Conservation (phyloP, 805 yeast genomes). For the Ogataea chonburiensis region DNA sequence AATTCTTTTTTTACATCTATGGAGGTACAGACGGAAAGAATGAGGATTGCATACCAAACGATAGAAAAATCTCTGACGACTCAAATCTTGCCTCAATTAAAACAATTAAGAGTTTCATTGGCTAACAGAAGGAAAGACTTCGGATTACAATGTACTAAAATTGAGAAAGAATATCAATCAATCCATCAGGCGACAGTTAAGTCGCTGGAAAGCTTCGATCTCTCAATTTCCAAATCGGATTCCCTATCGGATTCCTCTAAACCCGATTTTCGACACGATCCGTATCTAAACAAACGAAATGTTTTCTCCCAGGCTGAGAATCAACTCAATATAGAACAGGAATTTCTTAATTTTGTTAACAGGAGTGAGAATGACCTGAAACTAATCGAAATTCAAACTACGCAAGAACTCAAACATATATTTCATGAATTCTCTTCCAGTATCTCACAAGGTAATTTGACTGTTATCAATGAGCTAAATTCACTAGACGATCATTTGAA, state of each 20-base stretch:
- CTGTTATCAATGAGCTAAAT: slow-evolving; percentile 30
- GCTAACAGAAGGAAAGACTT: slow-evolving; percentile 44
- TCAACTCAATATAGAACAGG: slow-evolving; percentile 47
- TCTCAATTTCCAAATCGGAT: slow-evolving; percentile 24
- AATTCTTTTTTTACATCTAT: slow-evolving; percentile 31
- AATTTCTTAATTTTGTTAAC: slow-evolving; percentile 43
- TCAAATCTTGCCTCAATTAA: slow-evolving; percentile 44
- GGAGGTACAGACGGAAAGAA: slow-evolving; percentile 29
- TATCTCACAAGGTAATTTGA: slow-evolving; percentile 32
- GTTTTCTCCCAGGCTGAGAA: slow-evolving; percentile 37
- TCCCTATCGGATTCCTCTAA: slow-evolving; percentile 14
- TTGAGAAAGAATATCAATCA: slow-evolving; percentile 40
- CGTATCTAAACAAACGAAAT: slow-evolving; percentile 43
- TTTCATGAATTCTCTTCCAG: slow-evolving; percentile 32
- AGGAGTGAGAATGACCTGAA: slow-evolving; percentile 40
- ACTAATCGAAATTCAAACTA: slow-evolving; percentile 43
- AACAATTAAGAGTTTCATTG: slow-evolving; percentile 39
- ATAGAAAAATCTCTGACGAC: slow-evolving; percentile 39
- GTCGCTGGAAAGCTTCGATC: slow-evolving; percentile 23
- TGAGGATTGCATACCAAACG: slow-evolving; percentile 37
- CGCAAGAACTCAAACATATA: slow-evolving; percentile 41
- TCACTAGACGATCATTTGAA: slow-evolving; percentile 33
- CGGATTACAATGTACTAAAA: slow-evolving; percentile 34
- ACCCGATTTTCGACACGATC: slow-evolving; percentile 43
- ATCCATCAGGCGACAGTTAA: slow-evolving; percentile 36